phyloP scores from a whole-genome alignment of 345 rosid species.

The Syzygium aromaticum region DNA sequence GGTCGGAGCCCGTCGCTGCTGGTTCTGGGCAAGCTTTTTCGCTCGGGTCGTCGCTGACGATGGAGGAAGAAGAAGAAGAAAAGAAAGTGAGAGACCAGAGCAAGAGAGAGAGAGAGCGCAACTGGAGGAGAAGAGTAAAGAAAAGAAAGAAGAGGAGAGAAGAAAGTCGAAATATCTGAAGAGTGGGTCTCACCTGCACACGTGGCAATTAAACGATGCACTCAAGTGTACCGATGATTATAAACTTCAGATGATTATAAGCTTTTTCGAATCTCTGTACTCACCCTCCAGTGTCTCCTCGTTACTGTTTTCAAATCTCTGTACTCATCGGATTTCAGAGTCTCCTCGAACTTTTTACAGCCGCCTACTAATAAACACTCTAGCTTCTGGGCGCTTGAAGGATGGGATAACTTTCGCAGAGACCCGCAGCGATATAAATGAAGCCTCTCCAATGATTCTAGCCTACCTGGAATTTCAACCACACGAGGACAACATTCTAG shows the following conservation, averaged over 20 bases:
- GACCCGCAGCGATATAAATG: accelerated
- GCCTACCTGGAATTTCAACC: not conserved
- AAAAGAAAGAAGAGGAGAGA: no score
- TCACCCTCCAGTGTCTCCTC: no score
- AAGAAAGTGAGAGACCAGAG: accelerated
- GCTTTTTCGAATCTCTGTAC: no score
- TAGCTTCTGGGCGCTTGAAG: not conserved
- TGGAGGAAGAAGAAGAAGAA: no score
- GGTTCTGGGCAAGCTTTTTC: no score
- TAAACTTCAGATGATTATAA: not conserved
- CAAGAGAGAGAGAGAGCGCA: no score
- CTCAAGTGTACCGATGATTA: no score
- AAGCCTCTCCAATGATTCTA: not conserved
- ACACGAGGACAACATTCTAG: accelerated
- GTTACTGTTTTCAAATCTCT: not conserved
- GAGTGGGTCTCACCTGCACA: not conserved
- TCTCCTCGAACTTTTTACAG: not conserved
- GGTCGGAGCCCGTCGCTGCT: no score
- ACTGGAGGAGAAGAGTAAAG: no score
- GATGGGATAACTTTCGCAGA: not conserved
- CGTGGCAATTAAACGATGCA: accelerated
- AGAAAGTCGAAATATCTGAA: not conserved
- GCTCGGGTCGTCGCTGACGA: no score
- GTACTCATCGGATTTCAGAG: accelerated
- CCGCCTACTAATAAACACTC: accelerated